Conservation (phyloP, 1,139 yeast genomes). For the Lodderomyces parapsilosis region DNA sequence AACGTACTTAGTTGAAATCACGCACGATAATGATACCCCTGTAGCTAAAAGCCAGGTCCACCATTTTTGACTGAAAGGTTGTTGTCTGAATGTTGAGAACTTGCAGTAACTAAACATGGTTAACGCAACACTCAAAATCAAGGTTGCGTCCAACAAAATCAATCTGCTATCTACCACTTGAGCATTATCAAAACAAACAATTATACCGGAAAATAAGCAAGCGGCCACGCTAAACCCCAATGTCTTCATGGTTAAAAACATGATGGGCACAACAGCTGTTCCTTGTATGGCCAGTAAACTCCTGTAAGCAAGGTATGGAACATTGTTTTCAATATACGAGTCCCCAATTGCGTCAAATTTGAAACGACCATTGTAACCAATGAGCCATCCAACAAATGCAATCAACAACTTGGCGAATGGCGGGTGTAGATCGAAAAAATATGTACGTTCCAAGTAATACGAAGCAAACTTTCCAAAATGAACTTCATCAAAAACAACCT, state of each 20-base stretch:
- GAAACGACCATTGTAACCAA: conserved; percentile 86
- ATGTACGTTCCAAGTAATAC: conserved; percentile 76
- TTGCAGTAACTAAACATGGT: conserved; percentile 77
- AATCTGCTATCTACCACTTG: conserved; percentile 89
- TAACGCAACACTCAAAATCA: conserved; percentile 76
- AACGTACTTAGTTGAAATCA: conserved; percentile 91
- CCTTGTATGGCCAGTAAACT: conserved; percentile 82
- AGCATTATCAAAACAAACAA: conserved; percentile 86
- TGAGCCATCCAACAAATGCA: conserved; percentile 86
- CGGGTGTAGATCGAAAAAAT: conserved; percentile 95
- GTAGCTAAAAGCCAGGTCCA: conserved; percentile 84
- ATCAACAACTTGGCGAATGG: conserved; percentile 93
- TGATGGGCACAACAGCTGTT: conserved; percentile 73
- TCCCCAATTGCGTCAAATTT: conserved; percentile 92
- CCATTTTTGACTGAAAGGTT: conserved; percentile 72
- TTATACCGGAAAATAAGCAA: conserved; percentile 73
- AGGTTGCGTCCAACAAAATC: conserved; percentile 86
- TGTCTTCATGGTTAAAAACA: conserved; percentile 81
- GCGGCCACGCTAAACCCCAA: conserved; percentile 78
- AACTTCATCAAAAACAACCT: conserved; percentile 97
- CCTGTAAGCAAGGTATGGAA: conserved; percentile 89
- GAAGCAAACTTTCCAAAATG: conserved; percentile 97
- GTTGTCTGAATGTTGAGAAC: conserved; percentile 68
- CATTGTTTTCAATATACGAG: conserved; percentile 68
- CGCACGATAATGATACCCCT: conserved; percentile 85